Conservation (phyloP, 805 yeast species). For the Ogataea populi-albae region DNA sequence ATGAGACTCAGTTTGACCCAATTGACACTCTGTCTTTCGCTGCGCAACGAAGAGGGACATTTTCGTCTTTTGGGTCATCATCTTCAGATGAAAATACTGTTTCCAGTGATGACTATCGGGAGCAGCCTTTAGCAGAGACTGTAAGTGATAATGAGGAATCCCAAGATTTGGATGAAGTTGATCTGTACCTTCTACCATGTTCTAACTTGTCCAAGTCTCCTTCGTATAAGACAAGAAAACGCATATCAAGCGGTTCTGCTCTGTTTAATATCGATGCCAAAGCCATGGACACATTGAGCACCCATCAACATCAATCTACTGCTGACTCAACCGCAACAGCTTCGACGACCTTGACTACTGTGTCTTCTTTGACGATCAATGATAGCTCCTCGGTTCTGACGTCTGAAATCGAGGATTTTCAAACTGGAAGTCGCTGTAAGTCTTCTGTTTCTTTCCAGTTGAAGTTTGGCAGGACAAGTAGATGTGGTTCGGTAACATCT, state of each 20-base stretch:
- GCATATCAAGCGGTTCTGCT: slow-evolving; percentile 2
- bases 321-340: slow-evolving; percentile 12
- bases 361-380: slow-evolving; percentile 8
- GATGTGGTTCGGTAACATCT: slow-evolving; percentile 26
- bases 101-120: slow-evolving; percentile 26
- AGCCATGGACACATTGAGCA: neutral
- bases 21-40: slow-evolving; percentile 15
- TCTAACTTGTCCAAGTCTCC: slow-evolving; percentile 16
- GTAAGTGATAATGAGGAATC: slow-evolving; percentile 23
- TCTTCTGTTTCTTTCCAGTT: slow-evolving; percentile 29
- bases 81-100: slow-evolving; percentile 13
- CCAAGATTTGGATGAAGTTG: slow-evolving; percentile 17
- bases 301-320: slow-evolving; percentile 4
- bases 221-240: slow-evolving; percentile 12
- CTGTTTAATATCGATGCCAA: neutral
- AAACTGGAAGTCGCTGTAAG: slow-evolving; percentile 24
- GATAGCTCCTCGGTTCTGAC: slow-evolving; percentile 21
- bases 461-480: slow-evolving; percentile 14
- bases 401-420: slow-evolving; percentile 23
- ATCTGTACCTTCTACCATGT: slow-evolving; percentile 10
- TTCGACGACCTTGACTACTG: slow-evolving; percentile 7
- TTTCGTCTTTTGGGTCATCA: slow-evolving; percentile 10
- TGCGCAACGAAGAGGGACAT: neutral
- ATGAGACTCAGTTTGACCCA: slow-evolving; percentile 8
- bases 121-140: slow-evolving; percentile 22